phyloP scores from a whole-genome alignment of 208 protist species.

The Tritrichomonas musculus region DNA sequence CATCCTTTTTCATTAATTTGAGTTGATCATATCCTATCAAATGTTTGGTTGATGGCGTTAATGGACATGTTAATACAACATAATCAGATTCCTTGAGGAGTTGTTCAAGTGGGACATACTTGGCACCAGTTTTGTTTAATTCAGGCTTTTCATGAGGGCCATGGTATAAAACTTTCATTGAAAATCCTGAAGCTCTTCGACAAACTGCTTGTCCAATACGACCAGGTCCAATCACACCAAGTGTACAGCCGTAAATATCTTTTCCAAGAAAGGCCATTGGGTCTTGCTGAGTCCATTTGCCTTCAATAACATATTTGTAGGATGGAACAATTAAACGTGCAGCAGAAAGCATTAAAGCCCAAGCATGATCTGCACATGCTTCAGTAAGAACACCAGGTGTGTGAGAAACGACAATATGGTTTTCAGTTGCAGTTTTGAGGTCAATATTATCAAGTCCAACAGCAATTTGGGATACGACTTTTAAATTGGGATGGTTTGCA shows the following conservation, averaged over 20 bases:
- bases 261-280: neutral
- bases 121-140: neutral
- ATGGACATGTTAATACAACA: constrained; percentile 41
- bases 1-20: constrained; percentile 42
- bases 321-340: neutral
- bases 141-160: neutral
- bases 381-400: constrained; percentile 42
- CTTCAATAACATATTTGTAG: neutral
- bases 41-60: constrained; percentile 35
- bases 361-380: constrained; percentile 42
- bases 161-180: constrained; percentile 7
- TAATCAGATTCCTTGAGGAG: constrained; percentile 43
- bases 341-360: constrained; percentile 31
- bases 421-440: neutral
- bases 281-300: neutral
- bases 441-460: constrained; percentile 46
- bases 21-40: constrained; percentile 37
- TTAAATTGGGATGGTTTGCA: neutral
- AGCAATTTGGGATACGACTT: constrained; percentile 33
- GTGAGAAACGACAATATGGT: constrained; percentile 32
- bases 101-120: neutral
- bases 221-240: constrained; percentile 46
- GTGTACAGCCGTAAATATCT: constrained; percentile 29
- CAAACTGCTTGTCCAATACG: constrained; percentile 42
- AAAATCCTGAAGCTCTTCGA: neutral